Evolutionary conservation across 2,329 filamentous ascomycete species (phyloP).

Genomic region (Stachybotrys chlorohalonatus): DNA sequence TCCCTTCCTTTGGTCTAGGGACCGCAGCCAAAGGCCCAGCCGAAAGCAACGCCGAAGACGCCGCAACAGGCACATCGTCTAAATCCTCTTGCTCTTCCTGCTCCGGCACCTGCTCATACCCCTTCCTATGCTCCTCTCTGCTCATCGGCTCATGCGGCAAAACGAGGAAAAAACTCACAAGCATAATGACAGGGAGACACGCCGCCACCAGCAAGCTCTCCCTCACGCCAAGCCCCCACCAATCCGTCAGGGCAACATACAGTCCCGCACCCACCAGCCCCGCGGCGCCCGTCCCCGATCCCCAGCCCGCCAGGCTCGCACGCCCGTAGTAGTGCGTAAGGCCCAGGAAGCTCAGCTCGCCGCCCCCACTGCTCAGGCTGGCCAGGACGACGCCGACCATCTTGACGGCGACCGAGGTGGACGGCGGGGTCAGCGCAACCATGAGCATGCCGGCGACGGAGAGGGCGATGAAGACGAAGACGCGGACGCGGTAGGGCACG

Average conservation of each 20-base stretch:
- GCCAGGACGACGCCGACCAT: constrained; percentile 77
- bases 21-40: constrained; percentile 33
- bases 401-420: constrained; percentile 60
- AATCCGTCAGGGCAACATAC: constrained; percentile 80
- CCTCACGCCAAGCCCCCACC: constrained; percentile 64
- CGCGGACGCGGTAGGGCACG: constrained; percentile 69
- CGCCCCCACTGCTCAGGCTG: constrained; percentile 75
- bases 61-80: constrained; percentile 25
- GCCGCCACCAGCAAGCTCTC: constrained; percentile 70
- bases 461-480: constrained; percentile 63
- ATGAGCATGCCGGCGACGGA: constrained; percentile 84
- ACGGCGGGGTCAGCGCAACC: constrained; percentile 67
- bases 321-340: constrained; percentile 90
- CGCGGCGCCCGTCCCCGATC: constrained; percentile 82
- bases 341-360: constrained; percentile 84
- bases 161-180: constrained; percentile 75
- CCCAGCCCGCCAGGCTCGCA: constrained; percentile 83
- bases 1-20: constrained; percentile 17
- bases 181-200: constrained; percentile 71
- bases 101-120: constrained; percentile 45
- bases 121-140: constrained; percentile 34
- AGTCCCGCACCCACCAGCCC: constrained; percentile 79
- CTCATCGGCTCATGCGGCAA: constrained; percentile 60
- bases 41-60: constrained; percentile 39
- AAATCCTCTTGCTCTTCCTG: constrained; percentile 23